Evolutionary conservation across 306 rosid species (phyloP), one percentile per base, ranked within the genome.

Genomic region (Comarum palustre): DNA sequence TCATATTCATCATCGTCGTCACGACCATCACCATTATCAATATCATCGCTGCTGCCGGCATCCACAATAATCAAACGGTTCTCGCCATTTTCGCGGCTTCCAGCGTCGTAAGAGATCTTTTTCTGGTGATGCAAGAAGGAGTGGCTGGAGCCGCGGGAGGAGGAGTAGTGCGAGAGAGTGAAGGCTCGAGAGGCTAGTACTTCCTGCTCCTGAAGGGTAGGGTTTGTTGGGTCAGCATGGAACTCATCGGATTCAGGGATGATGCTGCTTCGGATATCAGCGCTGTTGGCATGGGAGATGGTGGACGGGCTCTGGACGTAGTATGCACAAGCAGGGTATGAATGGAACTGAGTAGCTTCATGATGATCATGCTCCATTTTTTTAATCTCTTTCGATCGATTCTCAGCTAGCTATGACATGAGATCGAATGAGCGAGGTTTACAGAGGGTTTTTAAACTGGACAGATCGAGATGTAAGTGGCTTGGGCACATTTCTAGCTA

Each of bases 241-340:
- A 78, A 81, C 11, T 84, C n/a, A n/a, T n/a, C 60, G 3, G 96
- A 91, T 8, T 87, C 92, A 32, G 79, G 78, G 50, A 60, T 86
- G 69, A 72, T 66, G 82, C 79, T 85, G 83, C 76, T 85, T 25
- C 84, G 77, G 36, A 71, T 73, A 14, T 85, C 88, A 0, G 85
- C 43, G 48, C 87, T 87, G 75, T 90, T 85, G 59, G 88, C 87
- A 8, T 86, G 92, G 77, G 97, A 91, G 57, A 88, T 4, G 29
- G 88, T 85, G 74, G 97, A 87, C 12, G 98, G 98, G 83, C 98
- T 90, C 73, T 87, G 97, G 4, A 93, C 98, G 69, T 79, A 90
- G 82, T 93, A 89, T 8, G 87, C 77, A 32, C 86, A 88, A 3
- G 65, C 20, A 59, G 89, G 90, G 77, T 90, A 90, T 6, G 93